Base-by-base conservation (phyloP, 2,329 filamentous ascomycete genomes). In the Colletotrichum chrysophilum region DNA sequence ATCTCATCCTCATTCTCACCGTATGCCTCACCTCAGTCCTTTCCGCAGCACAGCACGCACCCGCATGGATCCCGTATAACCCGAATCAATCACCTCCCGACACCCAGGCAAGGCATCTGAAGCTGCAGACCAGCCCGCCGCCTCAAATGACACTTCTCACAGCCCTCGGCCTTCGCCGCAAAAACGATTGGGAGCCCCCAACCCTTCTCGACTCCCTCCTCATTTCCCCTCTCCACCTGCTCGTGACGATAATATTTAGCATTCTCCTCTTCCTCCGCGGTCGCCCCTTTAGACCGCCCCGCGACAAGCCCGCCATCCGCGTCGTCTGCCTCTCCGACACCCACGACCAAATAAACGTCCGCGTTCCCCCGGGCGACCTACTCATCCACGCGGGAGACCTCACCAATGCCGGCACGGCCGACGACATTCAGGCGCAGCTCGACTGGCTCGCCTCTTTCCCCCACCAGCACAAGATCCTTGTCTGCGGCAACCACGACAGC, bases 241-340 rank as follows among this genome's bases (percentile, higher is more conserved):
- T 94, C 71, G 87, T 93, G 76, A 88, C 90, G 75, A 87, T 90
- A 55, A 81, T 95, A 75, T 94, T 96, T 85, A 86, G 88, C 74
- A 69, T 93, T 64, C 85, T 96, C 71, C 89, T 94, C 43, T 87
- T 88, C 79, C 89, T 98, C 4, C 94, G 95, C 32, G 93, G 94
- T 3, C 84, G 88, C 13, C 91, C 94, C 1, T 91, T 92, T 78
- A 87, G 83, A 18, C 91, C 93, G 13, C 89, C 91, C 3, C 86
- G 87, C 36, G 86, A 88, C 71, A 87, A 86, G 71, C 87, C 86
- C 1, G 86, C 91, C 8, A 91, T 98, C 81, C 92, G 93, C 75
- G 89, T 98, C 30, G 94, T 98, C 77, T 98, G 95, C 85, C 92
- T 98, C 78, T 96, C 95, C 12, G 96, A 98, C 85, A 98, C 96